Evolutionary conservation across 495 filamentous ascomycete genomes (phyloP), one percentile per base, ranked within the genome.

Genomic region (Clavariopsis aquatica): DNA sequence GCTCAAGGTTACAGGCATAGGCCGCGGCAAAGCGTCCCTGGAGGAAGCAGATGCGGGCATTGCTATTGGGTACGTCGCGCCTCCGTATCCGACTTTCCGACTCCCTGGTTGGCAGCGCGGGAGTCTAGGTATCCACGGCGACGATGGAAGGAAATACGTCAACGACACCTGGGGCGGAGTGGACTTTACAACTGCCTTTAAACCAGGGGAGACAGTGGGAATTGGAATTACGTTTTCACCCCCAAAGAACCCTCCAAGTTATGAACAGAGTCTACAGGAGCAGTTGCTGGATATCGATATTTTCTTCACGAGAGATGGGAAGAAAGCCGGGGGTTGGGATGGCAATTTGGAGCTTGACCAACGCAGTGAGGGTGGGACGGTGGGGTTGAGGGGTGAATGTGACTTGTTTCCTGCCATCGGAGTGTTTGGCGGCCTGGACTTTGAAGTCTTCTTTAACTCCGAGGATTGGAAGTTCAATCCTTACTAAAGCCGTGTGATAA

Each of bases 101-200:
- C 83, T 94, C 58, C 93, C 93, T 0, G 93, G 93, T 1, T 97
- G 93, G 93, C 87, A 98, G 72, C 80, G 93, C 28, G 92, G 84
- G 1, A 89, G 87, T 49, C 71, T 96, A n/a, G 93, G 83, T 7
- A 87, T 97, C 12, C 94, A 96, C 69, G 89, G 89, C 2, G 93
- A 98, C 72, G 93, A 98, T 74, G 93, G 93, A 12, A 85, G 89
- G 68, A 82, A 85, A 66, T 98, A 90, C 73, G 81, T 94, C 63
- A 95, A 96, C 77, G 90, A 97, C 71, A 82, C 83, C 1, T 92
- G 82, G 80, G 93, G 93, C 23, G 93, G 93, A 1, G 85, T 83
- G 64, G 80, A 87, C 57, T 96, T 97, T 71, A 84, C 83, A 0
- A 52, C n/a, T 23, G 68, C 82, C 1, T 84, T 89, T 66, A 58